These are phyloP conservation scores for Trichosporon sp. DNA, from an alignment of 1,284 basidiomycete species.

Conservation along the genomic window DNA sequence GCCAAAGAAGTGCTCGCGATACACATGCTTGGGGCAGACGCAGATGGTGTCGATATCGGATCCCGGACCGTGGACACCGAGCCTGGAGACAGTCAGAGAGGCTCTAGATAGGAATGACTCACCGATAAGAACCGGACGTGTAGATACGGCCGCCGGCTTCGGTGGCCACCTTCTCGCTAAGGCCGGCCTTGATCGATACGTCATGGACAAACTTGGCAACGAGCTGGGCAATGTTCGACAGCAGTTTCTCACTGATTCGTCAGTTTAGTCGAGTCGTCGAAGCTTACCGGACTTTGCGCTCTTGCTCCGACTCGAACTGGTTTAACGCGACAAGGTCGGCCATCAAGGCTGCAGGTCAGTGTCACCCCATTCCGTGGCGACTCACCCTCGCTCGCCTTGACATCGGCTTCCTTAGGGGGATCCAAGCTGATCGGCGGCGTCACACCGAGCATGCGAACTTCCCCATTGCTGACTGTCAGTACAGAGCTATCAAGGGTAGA, in stretches of 20 bases:
- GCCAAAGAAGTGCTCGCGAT: constrained; percentile 91
- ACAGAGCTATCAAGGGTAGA: too few species aligned
- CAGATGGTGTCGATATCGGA: constrained; percentile 98
- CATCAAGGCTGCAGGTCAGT: constrained; percentile 45
- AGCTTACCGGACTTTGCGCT: constrained; percentile 78
- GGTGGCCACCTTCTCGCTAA: constrained; percentile 78
- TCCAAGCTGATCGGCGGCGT: constrained; percentile 87
- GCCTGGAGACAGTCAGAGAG: constrained; percentile 31
- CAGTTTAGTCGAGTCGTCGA: neutral
- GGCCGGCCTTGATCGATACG: constrained; percentile 68
- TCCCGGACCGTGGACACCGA: constrained; percentile 94
- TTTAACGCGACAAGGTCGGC: constrained; percentile 80
- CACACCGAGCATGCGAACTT: constrained; percentile 47
- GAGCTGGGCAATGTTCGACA: constrained; percentile 81
- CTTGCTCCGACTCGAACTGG: constrained; percentile 85
- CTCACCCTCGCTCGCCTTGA: constrained; percentile 68
- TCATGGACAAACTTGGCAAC: constrained; percentile 91
- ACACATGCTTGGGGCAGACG: constrained; percentile 93
- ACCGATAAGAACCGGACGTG: constrained; percentile 92
- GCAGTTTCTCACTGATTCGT: constrained; percentile 72
- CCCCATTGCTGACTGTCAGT: constrained; percentile 14
- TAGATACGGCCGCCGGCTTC: constrained; percentile 96
- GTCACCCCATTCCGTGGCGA: constrained; percentile 29
- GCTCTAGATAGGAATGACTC: constrained; percentile 6
- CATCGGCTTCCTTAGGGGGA: constrained; percentile 64